Evolutionary conservation across 192 early-diverging fungal genomes (phyloP).

Genomic region (Rhizoclosmatium globosum): DNA sequence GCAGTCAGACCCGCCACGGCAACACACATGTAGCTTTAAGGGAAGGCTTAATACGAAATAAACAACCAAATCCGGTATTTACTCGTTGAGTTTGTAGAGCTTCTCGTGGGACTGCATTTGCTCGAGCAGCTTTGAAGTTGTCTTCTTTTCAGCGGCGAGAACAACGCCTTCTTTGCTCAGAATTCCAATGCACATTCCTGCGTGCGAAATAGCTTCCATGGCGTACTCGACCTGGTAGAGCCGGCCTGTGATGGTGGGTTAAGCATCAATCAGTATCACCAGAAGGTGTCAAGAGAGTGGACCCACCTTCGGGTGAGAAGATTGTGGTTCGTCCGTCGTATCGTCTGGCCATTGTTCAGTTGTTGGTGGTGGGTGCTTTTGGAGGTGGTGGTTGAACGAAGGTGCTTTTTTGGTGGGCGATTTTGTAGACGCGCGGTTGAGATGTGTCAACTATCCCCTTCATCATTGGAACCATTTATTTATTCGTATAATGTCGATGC

Average conservation of each 20-base stretch:
- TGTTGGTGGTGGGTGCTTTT: not conserved
- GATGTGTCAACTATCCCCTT: not conserved
- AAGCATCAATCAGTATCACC: conserved; percentile 3
- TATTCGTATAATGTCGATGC: no score
- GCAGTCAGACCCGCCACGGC: conserved; percentile 97
- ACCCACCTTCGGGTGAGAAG: conserved; percentile 97
- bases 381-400: not conserved
- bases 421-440: not conserved
- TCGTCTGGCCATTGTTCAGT: conserved; percentile 83
- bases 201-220: conserved; percentile 99
- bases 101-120: conserved; percentile 87
- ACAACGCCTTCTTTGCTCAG: conserved; percentile 92
- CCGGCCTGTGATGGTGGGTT: conserved; percentile 68
- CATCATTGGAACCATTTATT: no score
- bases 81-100: conserved; percentile 96
- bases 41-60: conserved; percentile 37
- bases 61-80: not conserved
- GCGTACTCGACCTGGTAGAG: conserved; percentile 99
- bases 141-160: conserved; percentile 96
- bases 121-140: conserved; percentile 92
- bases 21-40: conserved; percentile 79
- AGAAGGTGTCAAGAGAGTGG: not conserved
- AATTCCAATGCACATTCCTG: conserved; percentile 94
- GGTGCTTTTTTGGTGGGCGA: not conserved
- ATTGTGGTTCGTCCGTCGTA: conserved; percentile 99